Evolutionary conservation across 805 yeast species (phyloP).

Genomic region (Candida chilensis): DNA sequence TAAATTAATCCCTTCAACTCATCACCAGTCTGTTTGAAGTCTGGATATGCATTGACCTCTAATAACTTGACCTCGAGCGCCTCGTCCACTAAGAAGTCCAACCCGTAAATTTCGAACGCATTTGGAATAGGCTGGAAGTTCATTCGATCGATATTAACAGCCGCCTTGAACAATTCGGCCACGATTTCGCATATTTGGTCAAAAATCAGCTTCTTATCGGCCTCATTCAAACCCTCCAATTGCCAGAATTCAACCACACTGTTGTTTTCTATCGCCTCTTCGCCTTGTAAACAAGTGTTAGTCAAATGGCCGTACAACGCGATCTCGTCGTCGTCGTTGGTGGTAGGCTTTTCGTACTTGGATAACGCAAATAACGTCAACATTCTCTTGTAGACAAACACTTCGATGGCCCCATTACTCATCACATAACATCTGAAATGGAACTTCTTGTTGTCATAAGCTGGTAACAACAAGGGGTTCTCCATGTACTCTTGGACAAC

Average conservation of each 20-base stretch:
- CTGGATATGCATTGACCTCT: slow-evolving; percentile 93
- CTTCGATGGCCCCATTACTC: slow-evolving; percentile 64
- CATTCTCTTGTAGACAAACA: slow-evolving; percentile 73
- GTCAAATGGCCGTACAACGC: slow-evolving; percentile 76
- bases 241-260: slow-evolving; percentile 60
- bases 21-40: slow-evolving; percentile 90
- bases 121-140: slow-evolving; percentile 76
- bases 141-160: slow-evolving; percentile 68
- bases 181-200: slow-evolving; percentile 51
- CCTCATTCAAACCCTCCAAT: slow-evolving; percentile 30
- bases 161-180: slow-evolving; percentile 73
- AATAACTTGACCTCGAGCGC: slow-evolving; percentile 48
- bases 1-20: slow-evolving; percentile 58
- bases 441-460: slow-evolving; percentile 65
- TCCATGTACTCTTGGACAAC: slow-evolving; percentile 76
- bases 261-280: slow-evolving; percentile 21
- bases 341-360: slow-evolving; percentile 27
- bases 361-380: slow-evolving; percentile 71
- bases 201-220: slow-evolving; percentile 31
- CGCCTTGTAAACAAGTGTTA: slow-evolving; percentile 83
- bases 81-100: slow-evolving; percentile 73
- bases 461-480: slow-evolving; percentile 56
- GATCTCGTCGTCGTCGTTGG: slow-evolving; percentile 17
- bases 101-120: slow-evolving; percentile 82
- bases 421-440: slow-evolving; percentile 84